These are phyloP conservation scores for Trichoderma orchidacearum DNA, from an alignment of 495 filamentous ascomycete genomes.

Conservation along the genomic window DNA sequence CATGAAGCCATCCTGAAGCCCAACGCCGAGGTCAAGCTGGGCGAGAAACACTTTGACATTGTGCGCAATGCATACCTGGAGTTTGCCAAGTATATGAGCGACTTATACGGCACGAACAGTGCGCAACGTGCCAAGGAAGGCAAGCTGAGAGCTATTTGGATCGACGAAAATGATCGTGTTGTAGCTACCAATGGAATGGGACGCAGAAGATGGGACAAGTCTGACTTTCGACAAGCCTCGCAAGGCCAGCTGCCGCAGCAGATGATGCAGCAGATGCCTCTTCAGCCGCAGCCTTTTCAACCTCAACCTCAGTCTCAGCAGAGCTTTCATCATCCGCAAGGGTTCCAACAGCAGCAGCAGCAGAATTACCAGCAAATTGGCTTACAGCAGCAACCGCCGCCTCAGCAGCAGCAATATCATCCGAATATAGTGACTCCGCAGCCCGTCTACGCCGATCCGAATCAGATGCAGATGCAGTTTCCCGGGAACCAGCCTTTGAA, in stretches of 20 bases:
- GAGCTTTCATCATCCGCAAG: neutral
- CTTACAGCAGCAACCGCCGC: neutral
- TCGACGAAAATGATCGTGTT: neutral
- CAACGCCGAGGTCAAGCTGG: neutral
- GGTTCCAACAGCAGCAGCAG: neutral
- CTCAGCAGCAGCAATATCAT: neutral
- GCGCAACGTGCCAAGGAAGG: neutral
- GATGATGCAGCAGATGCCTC: neutral
- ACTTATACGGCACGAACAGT: neutral
- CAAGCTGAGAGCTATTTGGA: neutral
- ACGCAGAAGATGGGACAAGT: neutral
- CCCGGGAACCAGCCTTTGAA: neutral
- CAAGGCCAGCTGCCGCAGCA: neutral
- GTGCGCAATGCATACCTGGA: neutral
- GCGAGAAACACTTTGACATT: neutral
- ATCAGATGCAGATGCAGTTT: too few species aligned
- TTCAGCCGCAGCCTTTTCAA: neutral
- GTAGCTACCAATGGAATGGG: neutral
- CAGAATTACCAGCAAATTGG: neutral
- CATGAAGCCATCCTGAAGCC: neutral
- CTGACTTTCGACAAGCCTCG: neutral
- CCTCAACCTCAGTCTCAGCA: neutral
- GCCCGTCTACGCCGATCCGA: neutral
- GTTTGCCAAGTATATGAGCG: neutral
- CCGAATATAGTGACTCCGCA: neutral